These are phyloP conservation scores for Niveomyces coronatus DNA, from an alignment of 2,329 filamentous ascomycete species.

Conservation along the genomic window DNA sequence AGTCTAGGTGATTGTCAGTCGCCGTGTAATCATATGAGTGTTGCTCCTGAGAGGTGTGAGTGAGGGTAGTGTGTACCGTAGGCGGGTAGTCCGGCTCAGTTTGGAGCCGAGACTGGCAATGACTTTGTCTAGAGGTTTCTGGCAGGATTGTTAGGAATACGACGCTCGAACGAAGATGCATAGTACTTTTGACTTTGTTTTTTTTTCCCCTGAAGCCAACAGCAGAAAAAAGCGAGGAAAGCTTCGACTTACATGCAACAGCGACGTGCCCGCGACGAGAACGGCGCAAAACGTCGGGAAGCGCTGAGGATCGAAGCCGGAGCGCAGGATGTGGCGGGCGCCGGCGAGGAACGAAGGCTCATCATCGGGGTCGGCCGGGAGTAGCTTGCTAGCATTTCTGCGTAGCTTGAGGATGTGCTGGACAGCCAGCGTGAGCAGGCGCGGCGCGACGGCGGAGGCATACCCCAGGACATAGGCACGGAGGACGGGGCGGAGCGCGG, in stretches of 20 bases:
- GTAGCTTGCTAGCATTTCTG: slow-evolving; percentile 18
- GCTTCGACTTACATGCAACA: slow-evolving; percentile 41
- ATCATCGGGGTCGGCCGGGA: slow-evolving; percentile 15
- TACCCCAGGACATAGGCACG: slow-evolving; percentile 53
- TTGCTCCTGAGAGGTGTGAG: too few relatives aligned
- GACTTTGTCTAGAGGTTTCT: slow-evolving; percentile 7
- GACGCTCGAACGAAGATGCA: background rate
- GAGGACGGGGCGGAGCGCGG: slow-evolving; percentile 42
- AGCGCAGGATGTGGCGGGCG: slow-evolving; percentile 32
- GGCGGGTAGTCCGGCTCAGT: slow-evolving; percentile 17
- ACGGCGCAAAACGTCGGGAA: slow-evolving; percentile 55
- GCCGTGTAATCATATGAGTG: background rate
- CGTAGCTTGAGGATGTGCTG: slow-evolving; percentile 34
- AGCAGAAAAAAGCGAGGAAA: too few relatives aligned
- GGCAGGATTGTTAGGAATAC: background rate
- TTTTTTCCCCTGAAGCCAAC: too few relatives aligned
- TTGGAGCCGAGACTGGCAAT: slow-evolving; percentile 16
- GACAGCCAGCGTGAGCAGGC: slow-evolving; percentile 43
- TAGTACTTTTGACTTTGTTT: too few relatives aligned
- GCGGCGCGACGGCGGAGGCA: slow-evolving; percentile 46
- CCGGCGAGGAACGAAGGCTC: slow-evolving; percentile 22
- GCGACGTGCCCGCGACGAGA: slow-evolving; percentile 47
- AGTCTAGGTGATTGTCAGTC: slow-evolving; percentile 30
- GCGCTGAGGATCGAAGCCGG: slow-evolving; percentile 42
- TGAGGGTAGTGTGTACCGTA: slow-evolving; percentile 19